phyloP scores from a whole-genome alignment of 1,139 yeast genomes.

The Magnusiomyces tetraspermus region DNA sequence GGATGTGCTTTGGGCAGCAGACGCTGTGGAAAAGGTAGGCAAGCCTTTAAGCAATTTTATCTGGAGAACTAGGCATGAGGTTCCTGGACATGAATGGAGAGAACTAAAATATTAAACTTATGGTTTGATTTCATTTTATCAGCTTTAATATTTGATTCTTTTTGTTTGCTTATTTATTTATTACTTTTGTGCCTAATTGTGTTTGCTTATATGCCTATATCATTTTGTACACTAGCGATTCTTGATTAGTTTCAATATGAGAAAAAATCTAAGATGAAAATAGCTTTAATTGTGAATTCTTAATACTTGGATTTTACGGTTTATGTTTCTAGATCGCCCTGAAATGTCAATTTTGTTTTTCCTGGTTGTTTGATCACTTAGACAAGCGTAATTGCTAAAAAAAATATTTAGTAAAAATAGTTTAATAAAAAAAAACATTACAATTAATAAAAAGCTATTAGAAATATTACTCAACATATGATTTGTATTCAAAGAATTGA shows the following conservation, averaged over 20 bases:
- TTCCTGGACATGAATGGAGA: slow-evolving; percentile 1
- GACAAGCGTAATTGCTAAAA: no score
- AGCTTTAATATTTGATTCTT: not conserved
- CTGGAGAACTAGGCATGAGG: slow-evolving; percentile 3
- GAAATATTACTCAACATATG: not conserved
- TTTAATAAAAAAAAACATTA: not conserved
- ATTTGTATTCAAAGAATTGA: not conserved
- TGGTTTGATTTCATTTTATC: slow-evolving; percentile 1
- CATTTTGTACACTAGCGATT: no score
- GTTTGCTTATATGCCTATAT: no score
- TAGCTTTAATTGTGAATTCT: no score
- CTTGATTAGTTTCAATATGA: not conserved
- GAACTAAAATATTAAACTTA: not conserved
- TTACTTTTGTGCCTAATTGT: no score
- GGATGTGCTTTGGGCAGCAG: slow-evolving; percentile 84
- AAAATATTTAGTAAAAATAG: no score
- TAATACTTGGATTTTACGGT: no score
- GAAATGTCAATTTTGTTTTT: no score
- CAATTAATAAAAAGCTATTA: not conserved
- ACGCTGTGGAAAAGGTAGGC: slow-evolving; percentile 49
- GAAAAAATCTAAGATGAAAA: no score
- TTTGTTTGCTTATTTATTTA: not conserved
- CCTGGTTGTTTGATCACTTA: no score
- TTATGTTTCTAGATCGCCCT: no score
- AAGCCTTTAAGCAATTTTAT: slow-evolving; percentile 33